These are phyloP conservation scores for Aspergillus ochraceoroseus DNA, from an alignment of 2,329 filamentous ascomycete genomes.

Conservation along the genomic window DNA sequence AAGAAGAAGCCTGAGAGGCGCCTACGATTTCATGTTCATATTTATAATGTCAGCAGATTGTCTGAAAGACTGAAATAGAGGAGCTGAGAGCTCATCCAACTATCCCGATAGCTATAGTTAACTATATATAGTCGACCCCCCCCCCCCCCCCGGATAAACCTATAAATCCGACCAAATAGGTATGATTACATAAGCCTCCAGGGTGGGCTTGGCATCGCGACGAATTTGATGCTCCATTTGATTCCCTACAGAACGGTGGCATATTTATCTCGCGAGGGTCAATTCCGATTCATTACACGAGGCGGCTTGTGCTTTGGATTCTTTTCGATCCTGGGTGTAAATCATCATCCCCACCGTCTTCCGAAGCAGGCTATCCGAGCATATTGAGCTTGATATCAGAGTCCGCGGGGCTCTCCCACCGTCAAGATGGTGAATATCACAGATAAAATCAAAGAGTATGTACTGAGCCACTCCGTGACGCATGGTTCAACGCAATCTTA, in stretches of 20 bases:
- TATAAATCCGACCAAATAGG: too few relatives aligned
- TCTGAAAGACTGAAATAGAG: too few relatives aligned
- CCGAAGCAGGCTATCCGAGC: too few relatives aligned
- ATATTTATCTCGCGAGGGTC: neutral
- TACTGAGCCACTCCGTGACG: neutral
- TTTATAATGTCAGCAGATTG: too few relatives aligned
- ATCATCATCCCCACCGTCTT: too few relatives aligned
- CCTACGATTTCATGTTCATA: too few relatives aligned
- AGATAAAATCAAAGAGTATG: constrained; percentile 98
- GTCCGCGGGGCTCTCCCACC: constrained; percentile 27
- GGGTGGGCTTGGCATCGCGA: constrained; percentile 18
- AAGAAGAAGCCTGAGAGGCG: too few relatives aligned
- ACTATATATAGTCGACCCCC: too few relatives aligned
- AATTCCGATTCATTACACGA: neutral
- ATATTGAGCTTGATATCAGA: constrained; percentile 8
- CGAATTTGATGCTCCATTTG: constrained; percentile 19
- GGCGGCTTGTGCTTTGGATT: neutral
- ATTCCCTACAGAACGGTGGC: constrained; percentile 9
- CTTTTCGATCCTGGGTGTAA: neutral
- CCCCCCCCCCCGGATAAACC: too few relatives aligned
- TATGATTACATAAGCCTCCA: constrained; percentile 19
- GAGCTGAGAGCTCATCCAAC: too few relatives aligned
- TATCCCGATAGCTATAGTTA: too few relatives aligned
- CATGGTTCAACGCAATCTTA: neutral
- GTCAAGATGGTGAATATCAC: constrained; percentile 94